phyloP scores from a whole-genome alignment of 148 eudicot species.

The Camellia lanceoleosa region DNA sequence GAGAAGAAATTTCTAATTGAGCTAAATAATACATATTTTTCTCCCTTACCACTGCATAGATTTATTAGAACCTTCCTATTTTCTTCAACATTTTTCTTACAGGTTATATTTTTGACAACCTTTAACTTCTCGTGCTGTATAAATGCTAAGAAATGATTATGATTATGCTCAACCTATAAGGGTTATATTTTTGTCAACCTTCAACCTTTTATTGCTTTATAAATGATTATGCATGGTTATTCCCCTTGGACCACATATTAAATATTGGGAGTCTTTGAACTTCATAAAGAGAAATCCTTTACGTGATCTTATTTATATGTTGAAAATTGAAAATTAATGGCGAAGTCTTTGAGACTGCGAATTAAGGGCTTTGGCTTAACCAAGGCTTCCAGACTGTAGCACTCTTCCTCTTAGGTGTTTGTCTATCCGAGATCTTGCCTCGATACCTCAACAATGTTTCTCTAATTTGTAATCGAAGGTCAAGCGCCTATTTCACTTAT shows the following conservation, averaged over 20 bases:
- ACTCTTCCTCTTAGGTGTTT: not conserved
- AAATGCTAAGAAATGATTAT: not conserved
- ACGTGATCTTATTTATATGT: not conserved
- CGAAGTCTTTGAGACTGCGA: not conserved
- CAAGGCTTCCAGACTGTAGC: no score
- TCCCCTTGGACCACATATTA: not conserved
- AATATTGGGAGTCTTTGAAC: not conserved
- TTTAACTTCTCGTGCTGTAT: not conserved
- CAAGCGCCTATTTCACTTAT: no score
- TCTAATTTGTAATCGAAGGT: no score
- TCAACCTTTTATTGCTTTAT: no score
- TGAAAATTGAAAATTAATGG: not conserved
- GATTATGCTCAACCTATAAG: no score
- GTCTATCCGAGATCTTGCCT: no score
- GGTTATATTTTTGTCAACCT: no score
- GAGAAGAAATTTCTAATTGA: not conserved
- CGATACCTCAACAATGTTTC: no score
- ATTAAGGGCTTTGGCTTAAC: no score
- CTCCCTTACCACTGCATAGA: not conserved
- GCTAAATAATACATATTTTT: not conserved
- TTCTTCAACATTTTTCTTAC: not conserved
- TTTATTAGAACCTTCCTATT: not conserved
- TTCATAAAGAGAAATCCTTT: not conserved
- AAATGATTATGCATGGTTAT: no score
- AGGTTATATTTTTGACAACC: not conserved